A percentile compares a stretch with the other conserved stretches of the same genome.
Evolutionary conservation across 306 rosid genomes (phyloP).

Genomic region (Vigna trinervia): DNA sequence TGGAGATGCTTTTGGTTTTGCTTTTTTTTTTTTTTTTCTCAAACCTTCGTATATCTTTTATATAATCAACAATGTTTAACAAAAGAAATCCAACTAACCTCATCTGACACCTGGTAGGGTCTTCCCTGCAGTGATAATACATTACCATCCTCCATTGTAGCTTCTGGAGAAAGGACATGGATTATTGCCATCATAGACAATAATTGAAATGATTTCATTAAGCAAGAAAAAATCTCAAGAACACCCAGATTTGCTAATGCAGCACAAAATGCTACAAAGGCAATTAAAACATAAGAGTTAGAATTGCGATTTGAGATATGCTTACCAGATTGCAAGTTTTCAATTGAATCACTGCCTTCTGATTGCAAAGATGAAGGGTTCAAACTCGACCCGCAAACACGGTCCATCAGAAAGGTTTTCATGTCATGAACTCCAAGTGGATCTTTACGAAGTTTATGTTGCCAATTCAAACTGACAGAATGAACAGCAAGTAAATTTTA

Average conservation of each 20-base stretch:
- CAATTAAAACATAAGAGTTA: constrained; percentile 19
- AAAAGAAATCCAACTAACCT: constrained; percentile 39
- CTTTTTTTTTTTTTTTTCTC: no score
- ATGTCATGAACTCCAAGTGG: constrained; percentile 1
- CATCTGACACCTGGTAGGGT: not conserved
- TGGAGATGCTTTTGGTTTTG: no score
- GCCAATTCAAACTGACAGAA: constrained; percentile 47
- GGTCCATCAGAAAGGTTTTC: constrained; percentile 37
- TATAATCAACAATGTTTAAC: not conserved
- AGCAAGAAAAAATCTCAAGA: not conserved
- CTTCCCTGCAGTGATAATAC: constrained; percentile 8
- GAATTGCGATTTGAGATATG: constrained; percentile 3
- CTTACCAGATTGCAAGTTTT: constrained; percentile 4
- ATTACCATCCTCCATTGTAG: constrained; percentile 40
- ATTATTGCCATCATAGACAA: not conserved
- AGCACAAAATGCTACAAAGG: not conserved
- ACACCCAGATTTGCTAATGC: constrained; percentile 4
- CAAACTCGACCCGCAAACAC: not conserved
- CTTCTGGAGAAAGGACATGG: constrained; percentile 29
- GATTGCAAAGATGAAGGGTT: not conserved
- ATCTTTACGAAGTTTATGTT: constrained; percentile 20
- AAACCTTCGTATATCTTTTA: no score
- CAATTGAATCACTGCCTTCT: constrained; percentile 5
- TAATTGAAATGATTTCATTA: not conserved
- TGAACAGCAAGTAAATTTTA: constrained; percentile 33